These are phyloP conservation scores for Tausonia pullulans DNA, from an alignment of 1,284 basidiomycete genomes.

Conservation along the genomic window DNA sequence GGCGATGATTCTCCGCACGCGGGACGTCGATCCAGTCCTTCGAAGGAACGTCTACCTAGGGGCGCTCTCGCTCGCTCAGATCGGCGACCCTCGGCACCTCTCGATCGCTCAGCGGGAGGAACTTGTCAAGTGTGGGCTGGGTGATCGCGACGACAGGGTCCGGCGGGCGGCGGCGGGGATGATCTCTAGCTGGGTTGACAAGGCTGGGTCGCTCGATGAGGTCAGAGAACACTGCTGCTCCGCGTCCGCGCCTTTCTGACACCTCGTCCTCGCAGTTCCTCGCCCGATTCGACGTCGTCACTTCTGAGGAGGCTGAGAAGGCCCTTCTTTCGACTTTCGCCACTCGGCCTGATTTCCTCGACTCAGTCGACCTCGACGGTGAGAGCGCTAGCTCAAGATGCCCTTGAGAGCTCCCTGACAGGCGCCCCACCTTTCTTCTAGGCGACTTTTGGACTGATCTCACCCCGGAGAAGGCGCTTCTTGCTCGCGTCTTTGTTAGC, in stretches of 20 bases:
- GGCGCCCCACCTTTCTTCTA: conserved; percentile 23
- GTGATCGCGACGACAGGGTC: conserved; percentile 77
- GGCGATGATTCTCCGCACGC: conserved; percentile 62
- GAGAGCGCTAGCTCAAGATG: conserved; percentile 20
- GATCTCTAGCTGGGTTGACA: conserved; percentile 64
- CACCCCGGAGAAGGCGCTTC: conserved; percentile 69
- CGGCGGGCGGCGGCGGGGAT: conserved; percentile 66
- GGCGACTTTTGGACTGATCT: conserved; percentile 66
- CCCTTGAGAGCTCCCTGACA: too few species aligned
- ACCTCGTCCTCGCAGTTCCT: conserved; percentile 40
- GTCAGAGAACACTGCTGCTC: conserved; percentile 38
- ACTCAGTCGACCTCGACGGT: conserved; percentile 63
- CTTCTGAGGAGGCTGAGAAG: conserved; percentile 50
- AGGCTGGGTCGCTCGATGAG: conserved; percentile 25
- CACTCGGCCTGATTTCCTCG: conserved; percentile 47
- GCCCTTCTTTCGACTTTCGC: conserved; percentile 55
- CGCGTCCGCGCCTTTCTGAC: background rate
- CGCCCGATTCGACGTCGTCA: conserved; percentile 50
- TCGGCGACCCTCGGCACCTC: conserved; percentile 56
- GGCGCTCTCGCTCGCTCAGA: conserved; percentile 41
- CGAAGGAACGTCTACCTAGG: conserved; percentile 70
- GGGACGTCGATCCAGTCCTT: conserved; percentile 72
- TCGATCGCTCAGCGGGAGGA: conserved; percentile 66
- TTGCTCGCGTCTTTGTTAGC: conserved; percentile 74
- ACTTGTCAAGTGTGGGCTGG: conserved; percentile 67